Base-by-base conservation (phyloP, 179 eudicot genomes). In the Heliamphora pulchella region DNA sequence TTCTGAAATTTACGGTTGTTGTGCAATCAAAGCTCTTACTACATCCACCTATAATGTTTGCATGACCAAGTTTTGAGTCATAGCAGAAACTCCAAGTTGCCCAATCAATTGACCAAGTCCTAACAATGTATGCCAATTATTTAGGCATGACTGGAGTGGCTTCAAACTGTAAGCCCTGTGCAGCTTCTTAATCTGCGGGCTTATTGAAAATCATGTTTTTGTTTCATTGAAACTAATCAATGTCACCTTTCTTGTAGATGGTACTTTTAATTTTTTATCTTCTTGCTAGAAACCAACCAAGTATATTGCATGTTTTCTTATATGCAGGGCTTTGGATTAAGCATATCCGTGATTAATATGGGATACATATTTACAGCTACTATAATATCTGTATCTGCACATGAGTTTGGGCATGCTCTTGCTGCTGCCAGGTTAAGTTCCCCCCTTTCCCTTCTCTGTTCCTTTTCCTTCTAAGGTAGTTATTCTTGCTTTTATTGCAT, bases 321-420 rank as follows among this genome's bases (percentile, higher is more conserved):
- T 53, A 31, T 89, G 85, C 89, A 96, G 99, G 90, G 68, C 79
- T 81, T 83, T 68, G 86, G 90, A 81, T 75, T 82, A 66, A 81
- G 80, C 71, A 81, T 88, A 83, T 88, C 96, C 39, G 68, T 90
- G 62, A 8, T 81, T 83, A 91, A 89, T 83, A 76, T 89, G 84
- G 93, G 91, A 81, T 89, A 82, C 80, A 65, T 92, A 84, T 80
- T 89, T 65, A 61, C 87, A 71, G 88, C 97, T 71, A 87, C 99
- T 9, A 53, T 91, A 47, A 74, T 93, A 78, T 88, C 96, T 81
- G 90, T 96, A 13, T 70, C 80, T 69, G 88, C 84, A 70, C 99
- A 96, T 91, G 99, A 96, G 83, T 82, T 93, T 82, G 99, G 98
- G 75, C 98, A 95, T 82, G 99, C 98, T 75, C 84, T 88, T 86